A percentile compares a stretch with the other conserved stretches of the same genome.
These are phyloP conservation scores for Lactarius hatsudake DNA, from an alignment of 768 basidiomycete genomes.

Conservation along the genomic window DNA sequence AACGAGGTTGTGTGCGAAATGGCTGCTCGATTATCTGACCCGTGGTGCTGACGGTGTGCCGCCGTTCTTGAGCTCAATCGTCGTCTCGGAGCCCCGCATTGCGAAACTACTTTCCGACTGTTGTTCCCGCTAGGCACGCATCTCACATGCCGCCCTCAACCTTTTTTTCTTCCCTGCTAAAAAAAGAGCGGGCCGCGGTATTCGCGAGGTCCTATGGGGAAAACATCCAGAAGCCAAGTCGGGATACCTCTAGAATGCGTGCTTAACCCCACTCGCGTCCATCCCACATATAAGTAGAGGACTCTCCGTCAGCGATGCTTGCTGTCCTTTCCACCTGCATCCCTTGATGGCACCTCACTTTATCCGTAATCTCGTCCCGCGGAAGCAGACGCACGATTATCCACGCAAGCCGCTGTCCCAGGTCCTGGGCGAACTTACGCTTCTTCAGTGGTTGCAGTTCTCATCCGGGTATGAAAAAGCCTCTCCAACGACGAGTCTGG, in stretches of 20 bases:
- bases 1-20: neutral
- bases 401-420: slow-evolving; percentile 36
- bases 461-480: slow-evolving; percentile 45
- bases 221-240: neutral
- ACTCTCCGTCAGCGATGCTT: neutral
- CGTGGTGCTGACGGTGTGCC: no score
- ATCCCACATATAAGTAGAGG: slow-evolving; percentile 5
- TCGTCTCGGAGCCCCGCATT: neutral
- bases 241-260: neutral
- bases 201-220: neutral
- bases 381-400: slow-evolving; percentile 1
- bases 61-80: neutral
- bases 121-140: neutral
- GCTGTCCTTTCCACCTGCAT: neutral
- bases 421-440: slow-evolving; percentile 43
- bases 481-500: neutral
- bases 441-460: slow-evolving; percentile 53
- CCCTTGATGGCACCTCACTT: slow-evolving; percentile 23
- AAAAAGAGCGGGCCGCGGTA: neutral
- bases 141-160: neutral
- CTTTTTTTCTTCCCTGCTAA: neutral
- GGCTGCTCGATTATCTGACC: neutral
- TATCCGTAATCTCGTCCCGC: slow-evolving; percentile 20
- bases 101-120: neutral
- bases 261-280: neutral